Percentiles rank a stretch among this genome's conserved stretches.
These are phyloP conservation scores for Quercus engelmannii DNA, from an alignment of 306 rosid species.

Conservation along the genomic window DNA sequence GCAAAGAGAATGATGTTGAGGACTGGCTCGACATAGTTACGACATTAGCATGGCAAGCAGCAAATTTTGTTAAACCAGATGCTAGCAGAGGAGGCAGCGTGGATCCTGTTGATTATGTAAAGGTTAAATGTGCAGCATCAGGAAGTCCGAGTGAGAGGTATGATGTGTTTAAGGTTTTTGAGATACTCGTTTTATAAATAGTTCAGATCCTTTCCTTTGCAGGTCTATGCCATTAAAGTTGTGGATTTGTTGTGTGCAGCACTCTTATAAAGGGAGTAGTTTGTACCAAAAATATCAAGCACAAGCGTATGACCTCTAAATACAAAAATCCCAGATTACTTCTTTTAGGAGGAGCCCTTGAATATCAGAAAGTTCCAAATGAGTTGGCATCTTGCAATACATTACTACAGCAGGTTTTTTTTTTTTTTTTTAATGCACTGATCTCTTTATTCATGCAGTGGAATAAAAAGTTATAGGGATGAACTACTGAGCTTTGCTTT, in stretches of 20 bases:
- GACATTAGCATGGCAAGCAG: constrained; percentile 87
- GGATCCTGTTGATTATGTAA: constrained; percentile 94
- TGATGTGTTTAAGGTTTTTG: constrained; percentile 13
- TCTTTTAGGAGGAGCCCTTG: constrained; percentile 80
- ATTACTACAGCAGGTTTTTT: constrained; percentile 81
- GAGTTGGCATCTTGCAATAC: constrained; percentile 81
- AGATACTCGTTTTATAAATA: background rate
- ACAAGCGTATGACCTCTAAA: constrained; percentile 94
- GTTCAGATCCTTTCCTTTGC: background rate
- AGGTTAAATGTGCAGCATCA: constrained; percentile 84
- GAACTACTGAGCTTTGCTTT: constrained; percentile 18
- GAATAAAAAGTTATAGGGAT: constrained; percentile 1
- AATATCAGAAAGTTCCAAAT: constrained; percentile 90
- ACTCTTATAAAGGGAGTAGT: constrained; percentile 79
- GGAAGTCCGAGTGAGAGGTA: constrained; percentile 91
- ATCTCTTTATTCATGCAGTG: background rate
- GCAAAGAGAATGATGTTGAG: constrained; percentile 53
- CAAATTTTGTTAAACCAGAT: constrained; percentile 90
- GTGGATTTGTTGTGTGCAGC: constrained; percentile 47
- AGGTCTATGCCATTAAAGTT: constrained; percentile 4
- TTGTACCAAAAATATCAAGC: constrained; percentile 94
- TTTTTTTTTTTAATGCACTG: constrained; percentile 27
- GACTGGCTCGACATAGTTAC: constrained; percentile 87
- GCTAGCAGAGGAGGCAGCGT: constrained; percentile 94
- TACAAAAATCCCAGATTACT: constrained; percentile 81